Percentiles rank a stretch among this genome's conserved stretches.
Conservation (phyloP, 2,329 filamentous ascomycete species). For the Rugonectria rugulosa region DNA sequence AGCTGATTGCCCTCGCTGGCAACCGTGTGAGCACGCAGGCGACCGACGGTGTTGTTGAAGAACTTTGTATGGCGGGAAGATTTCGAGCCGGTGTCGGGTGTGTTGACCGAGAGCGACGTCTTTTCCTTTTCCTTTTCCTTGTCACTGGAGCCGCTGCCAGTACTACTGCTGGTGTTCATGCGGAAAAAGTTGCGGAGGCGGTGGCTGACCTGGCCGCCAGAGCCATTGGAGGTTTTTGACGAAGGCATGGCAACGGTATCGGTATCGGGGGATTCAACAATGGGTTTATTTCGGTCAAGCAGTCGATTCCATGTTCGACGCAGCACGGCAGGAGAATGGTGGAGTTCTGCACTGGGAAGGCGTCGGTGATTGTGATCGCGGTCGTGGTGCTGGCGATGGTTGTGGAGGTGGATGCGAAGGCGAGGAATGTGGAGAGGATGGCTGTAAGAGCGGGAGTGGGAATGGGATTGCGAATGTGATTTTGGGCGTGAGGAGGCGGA, state of each 20-base stretch:
- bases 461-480: conserved; percentile 8
- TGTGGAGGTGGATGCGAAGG: conserved; percentile 24
- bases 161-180: conserved; percentile 60
- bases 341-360: conserved; percentile 7
- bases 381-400: conserved; percentile 15
- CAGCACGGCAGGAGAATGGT: conserved; percentile 18
- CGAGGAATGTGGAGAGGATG: conserved; percentile 22
- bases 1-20: conserved; percentile 91
- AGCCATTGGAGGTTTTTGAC: conserved; percentile 59
- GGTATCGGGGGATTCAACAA: conserved; percentile 19
- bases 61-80: conserved; percentile 86
- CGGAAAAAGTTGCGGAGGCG: conserved; percentile 76
- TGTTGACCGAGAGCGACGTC: conserved; percentile 13
- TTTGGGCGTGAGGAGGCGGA: not conserved
- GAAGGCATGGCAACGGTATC: conserved; percentile 54
- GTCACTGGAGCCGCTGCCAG: conserved; percentile 47
- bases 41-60: conserved; percentile 83
- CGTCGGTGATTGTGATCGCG: conserved; percentile 4
- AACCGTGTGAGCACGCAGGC: conserved; percentile 88
- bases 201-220: conserved; percentile 69
- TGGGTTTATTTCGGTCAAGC: conserved; percentile 40
- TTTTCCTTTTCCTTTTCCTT: conserved; percentile 50
- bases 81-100: conserved; percentile 52
- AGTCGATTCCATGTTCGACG: conserved; percentile 50
- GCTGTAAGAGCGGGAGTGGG: conserved; percentile 17